Base-by-base conservation (phyloP, 106 monocot species). In the Dendrobium nobile region DNA sequence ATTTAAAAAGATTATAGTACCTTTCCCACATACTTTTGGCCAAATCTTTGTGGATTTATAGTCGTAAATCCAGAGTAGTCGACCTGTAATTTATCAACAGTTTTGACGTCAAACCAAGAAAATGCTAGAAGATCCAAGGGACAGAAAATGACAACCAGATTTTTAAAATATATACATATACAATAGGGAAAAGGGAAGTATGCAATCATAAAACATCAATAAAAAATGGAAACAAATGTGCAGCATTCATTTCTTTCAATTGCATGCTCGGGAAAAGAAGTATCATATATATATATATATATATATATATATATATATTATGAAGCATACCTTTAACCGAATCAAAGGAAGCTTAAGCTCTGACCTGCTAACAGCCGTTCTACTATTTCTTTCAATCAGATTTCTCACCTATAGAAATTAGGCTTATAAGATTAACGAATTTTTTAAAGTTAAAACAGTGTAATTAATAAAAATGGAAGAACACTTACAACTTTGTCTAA, bases 21-120 rank as follows among this genome's bases (percentile, higher is more conserved):
- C 98, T 99, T 99, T 41, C 98, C 98, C 27, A 99, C 98, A 85
- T 95, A 99, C 79, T 99, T 99, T 82, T 99, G 98, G 40, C 98
- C 98, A 86, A 99, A 99, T 45, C 95, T 90, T 77, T 99, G 98
- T 84, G 98, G 98, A 67, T 99, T 99, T 81, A 99, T 99, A 73
- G 98, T 99, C 87, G 90, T 95, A 89, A 99, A 95, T 77, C 98
- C 98, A 77, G 98, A 91, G 87, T 99, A 99, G 72, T 99, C 98
- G 56, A 99, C 98, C 98, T 99, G 82, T 61, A 91, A 54, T 72
- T 31, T 80, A 40, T 79, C 37, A 54, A 16, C 61, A 80, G 7
- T 43, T 70, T 79, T 59, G 15, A 15, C 24, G 72, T 56, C 64
- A 79, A 65, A 73, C 59, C 41, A 26, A 20, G 13, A 73, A 20